These are phyloP conservation scores for Aspergillus hiratsukae DNA, from an alignment of 2,329 filamentous ascomycete genomes.

Conservation along the genomic window DNA sequence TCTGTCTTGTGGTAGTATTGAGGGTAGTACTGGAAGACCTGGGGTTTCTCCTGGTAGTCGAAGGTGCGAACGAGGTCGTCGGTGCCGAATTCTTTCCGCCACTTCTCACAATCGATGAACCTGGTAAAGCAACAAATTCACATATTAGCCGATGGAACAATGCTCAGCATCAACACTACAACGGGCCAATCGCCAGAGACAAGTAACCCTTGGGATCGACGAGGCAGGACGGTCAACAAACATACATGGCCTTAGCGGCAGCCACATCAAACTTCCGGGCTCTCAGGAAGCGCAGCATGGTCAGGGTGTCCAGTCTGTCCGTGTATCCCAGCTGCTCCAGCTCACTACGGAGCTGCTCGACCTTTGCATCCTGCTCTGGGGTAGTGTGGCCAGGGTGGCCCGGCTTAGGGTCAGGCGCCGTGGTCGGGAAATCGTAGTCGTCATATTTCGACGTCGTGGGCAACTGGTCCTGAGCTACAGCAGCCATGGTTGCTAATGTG, in stretches of 20 bases:
- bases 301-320: slow-evolving; percentile 85
- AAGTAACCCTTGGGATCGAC: not conserved
- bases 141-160: not conserved
- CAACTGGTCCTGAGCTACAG: slow-evolving; percentile 29
- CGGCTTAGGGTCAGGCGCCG: slow-evolving; percentile 61
- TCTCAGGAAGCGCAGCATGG: slow-evolving; percentile 84
- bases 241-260: slow-evolving; percentile 81
- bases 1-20: slow-evolving; percentile 93
- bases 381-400: slow-evolving; percentile 89
- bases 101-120: slow-evolving; percentile 87
- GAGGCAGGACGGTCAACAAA: slow-evolving; percentile 2
- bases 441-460: slow-evolving; percentile 85
- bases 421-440: slow-evolving; percentile 87
- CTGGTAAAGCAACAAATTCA: slow-evolving; percentile 43
- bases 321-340: slow-evolving; percentile 80
- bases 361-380: slow-evolving; percentile 80
- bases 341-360: slow-evolving; percentile 76
- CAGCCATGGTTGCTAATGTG: slow-evolving; percentile 25
- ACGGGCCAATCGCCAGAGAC: too few species aligned
- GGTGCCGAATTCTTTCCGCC: slow-evolving; percentile 81
- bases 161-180: not conserved
- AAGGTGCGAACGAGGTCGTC: slow-evolving; percentile 76
- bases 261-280: slow-evolving; percentile 93
- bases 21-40: slow-evolving; percentile 88
- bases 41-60: slow-evolving; percentile 78